These are phyloP conservation scores for Litchi chinensis DNA, from an alignment of 345 rosid species.

Conservation along the genomic window DNA sequence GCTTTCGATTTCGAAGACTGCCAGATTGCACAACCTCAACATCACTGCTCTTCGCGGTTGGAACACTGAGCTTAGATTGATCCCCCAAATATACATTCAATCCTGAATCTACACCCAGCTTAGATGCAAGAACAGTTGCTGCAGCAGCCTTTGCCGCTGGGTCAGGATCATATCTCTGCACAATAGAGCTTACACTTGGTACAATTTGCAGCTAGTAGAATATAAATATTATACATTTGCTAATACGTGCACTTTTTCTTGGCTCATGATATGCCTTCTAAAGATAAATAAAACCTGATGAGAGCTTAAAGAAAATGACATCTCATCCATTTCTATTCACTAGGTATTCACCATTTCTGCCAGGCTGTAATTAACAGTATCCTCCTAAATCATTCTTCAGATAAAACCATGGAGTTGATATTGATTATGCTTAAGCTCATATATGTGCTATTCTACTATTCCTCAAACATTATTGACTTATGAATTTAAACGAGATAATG, in stretches of 20 bases:
- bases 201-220: conserved; percentile 1
- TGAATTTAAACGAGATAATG: neutral
- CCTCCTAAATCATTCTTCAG: neutral
- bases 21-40: conserved; percentile 61
- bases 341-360: neutral
- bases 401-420: neutral
- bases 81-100: conserved; percentile 75
- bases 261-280: neutral
- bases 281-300: neutral
- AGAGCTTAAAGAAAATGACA: neutral
- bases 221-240: neutral
- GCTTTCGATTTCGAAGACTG: conserved; percentile 79
- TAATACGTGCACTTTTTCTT: conserved; percentile 7
- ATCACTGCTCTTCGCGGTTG: conserved; percentile 64
- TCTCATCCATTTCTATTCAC: neutral
- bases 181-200: conserved; percentile 17
- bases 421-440: neutral
- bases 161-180: conserved; percentile 94
- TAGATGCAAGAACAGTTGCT: conserved; percentile 93
- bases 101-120: conserved; percentile 92
- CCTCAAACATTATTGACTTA: neutral
- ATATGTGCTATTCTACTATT: neutral
- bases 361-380: neutral
- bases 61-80: conserved; percentile 49
- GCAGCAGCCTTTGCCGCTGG: conserved; percentile 99